phyloP scores from a whole-genome alignment of 257 asterid species.

The Scutellaria baicalensis region DNA sequence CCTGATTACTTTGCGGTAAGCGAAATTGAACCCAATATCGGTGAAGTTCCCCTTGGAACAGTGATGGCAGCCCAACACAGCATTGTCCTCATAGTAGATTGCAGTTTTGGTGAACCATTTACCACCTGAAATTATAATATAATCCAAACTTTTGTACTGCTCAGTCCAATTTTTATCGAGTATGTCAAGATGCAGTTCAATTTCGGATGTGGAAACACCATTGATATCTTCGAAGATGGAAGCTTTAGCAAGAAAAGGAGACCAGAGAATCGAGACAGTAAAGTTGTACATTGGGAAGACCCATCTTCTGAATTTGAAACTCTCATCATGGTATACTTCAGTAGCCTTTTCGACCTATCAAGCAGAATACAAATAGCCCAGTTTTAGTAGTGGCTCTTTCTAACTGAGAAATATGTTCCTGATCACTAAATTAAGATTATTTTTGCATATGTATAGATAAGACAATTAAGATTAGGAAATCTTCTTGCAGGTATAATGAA shows the following conservation, averaged over 20 bases:
- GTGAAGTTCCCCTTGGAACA: slow-evolving; percentile 60
- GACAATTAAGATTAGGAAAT: too few species aligned
- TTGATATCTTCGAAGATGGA: slow-evolving; percentile 50
- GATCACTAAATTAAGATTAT: neutral
- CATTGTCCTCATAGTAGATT: slow-evolving; percentile 50
- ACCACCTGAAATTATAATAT: slow-evolving; percentile 55
- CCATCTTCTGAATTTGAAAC: slow-evolving; percentile 60
- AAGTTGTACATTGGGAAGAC: slow-evolving; percentile 56
- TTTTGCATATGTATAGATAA: neutral
- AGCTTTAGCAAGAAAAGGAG: slow-evolving; percentile 73
- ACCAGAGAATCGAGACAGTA: slow-evolving; percentile 62
- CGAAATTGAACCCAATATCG: slow-evolving; percentile 46
- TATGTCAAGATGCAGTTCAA: slow-evolving; percentile 58
- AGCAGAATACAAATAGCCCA: neutral
- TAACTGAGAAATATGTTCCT: neutral
- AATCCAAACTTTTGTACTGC: slow-evolving; percentile 41
- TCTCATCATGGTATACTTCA: slow-evolving; percentile 64
- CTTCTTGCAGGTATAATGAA: too few species aligned
- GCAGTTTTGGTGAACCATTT: slow-evolving; percentile 64
- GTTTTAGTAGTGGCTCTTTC: neutral
- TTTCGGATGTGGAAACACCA: slow-evolving; percentile 63
- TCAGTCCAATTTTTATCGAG: slow-evolving; percentile 66
- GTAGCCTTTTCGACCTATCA: slow-evolving; percentile 58
- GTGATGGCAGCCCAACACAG: slow-evolving; percentile 52
- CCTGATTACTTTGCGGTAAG: slow-evolving; percentile 47